A percentile compares a stretch with the other conserved stretches of the same genome.
These are phyloP conservation scores for Gamsiella multidivaricata DNA, from an alignment of 192 early-diverging fungal genomes.

Conservation along the genomic window DNA sequence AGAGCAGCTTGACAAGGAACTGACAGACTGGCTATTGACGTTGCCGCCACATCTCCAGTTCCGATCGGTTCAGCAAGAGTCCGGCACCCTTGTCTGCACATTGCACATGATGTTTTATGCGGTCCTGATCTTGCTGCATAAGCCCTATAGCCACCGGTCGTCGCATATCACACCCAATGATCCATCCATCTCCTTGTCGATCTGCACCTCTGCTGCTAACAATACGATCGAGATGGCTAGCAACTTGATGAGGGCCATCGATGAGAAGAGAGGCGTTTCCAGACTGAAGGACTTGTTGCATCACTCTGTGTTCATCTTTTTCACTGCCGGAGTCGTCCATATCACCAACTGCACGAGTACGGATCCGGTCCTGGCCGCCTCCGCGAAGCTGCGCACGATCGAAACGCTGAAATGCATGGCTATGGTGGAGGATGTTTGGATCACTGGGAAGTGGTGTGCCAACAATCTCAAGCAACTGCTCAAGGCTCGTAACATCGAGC, in stretches of 20 bases:
- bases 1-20: constrained; percentile 60
- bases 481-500: constrained; percentile 36
- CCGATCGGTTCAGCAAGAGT: constrained; percentile 51
- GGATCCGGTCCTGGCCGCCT: constrained; percentile 38
- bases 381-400: constrained; percentile 47
- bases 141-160: constrained; percentile 59
- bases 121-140: constrained; percentile 64
- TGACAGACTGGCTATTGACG: constrained; percentile 58
- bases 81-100: constrained; percentile 42
- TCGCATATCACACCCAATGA: constrained; percentile 21
- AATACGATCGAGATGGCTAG: constrained; percentile 57
- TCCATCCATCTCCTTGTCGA: constrained; percentile 53
- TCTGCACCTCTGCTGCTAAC: constrained; percentile 59
- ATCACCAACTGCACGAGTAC: constrained; percentile 53
- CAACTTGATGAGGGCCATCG: constrained; percentile 42
- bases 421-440: constrained; percentile 45
- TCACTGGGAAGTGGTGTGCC: constrained; percentile 11
- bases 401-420: constrained; percentile 44
- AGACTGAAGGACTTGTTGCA: constrained; percentile 35
- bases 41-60: constrained; percentile 65
- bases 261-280: constrained; percentile 27
- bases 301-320: constrained; percentile 44
- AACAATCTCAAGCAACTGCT: constrained; percentile 34
- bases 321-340: constrained; percentile 54
- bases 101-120: constrained; percentile 65